phyloP scores from a whole-genome alignment of 75 land plant genomes.

The Picea sitchensis region DNA sequence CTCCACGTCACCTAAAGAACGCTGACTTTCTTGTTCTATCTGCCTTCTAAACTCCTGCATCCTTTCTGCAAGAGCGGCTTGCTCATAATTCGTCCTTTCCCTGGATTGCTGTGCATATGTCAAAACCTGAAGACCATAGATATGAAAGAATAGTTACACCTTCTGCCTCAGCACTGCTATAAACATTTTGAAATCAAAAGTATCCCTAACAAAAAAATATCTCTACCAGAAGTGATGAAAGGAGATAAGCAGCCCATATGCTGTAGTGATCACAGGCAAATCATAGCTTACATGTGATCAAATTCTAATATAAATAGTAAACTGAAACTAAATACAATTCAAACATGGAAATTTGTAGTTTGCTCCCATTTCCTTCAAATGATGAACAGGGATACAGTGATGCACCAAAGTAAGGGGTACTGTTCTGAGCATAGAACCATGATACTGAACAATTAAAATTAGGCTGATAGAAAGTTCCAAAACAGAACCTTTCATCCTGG shows the following conservation, averaged over 20 bases:
- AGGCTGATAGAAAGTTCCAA: neutral
- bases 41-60: slow-evolving; percentile 95
- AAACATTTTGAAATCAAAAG: neutral
- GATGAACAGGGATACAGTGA: no score
- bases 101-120: slow-evolving; percentile 95
- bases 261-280: neutral
- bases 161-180: neutral
- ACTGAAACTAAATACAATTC: neutral
- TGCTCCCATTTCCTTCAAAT: no score
- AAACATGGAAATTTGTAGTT: neutral
- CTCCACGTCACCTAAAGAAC: slow-evolving; percentile 41
- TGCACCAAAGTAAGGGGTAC: no score
- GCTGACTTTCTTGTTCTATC: slow-evolving; percentile 65
- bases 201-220: neutral
- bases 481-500: neutral
- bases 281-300: neutral
- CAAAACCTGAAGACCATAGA: slow-evolving; percentile 55
- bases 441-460: neutral
- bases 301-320: neutral
- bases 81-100: slow-evolving; percentile 76
- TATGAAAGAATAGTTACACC: neutral
- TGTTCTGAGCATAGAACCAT: neutral
- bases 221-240: neutral
- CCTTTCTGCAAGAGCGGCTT: slow-evolving; percentile 86
- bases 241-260: neutral